Conservation (phyloP, 139 green algal genomes). For the Chlamydomonas schloesseri region DNA sequence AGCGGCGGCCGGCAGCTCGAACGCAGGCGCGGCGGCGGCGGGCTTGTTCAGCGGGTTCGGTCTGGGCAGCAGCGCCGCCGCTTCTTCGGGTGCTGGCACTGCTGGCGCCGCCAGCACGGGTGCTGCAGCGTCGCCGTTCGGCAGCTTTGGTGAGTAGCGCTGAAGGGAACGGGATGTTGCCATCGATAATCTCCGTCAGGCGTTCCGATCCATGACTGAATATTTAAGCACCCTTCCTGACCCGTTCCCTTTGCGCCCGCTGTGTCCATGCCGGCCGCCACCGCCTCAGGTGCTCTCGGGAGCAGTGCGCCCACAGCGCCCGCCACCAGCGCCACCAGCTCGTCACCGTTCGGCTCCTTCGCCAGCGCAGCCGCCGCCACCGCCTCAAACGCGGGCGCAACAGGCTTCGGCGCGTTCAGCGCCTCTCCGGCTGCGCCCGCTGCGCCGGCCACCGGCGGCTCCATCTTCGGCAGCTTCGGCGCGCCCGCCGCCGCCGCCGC, state of each 20-base stretch:
- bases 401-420: constrained; percentile 14
- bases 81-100: neutral
- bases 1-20: neutral
- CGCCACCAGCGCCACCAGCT: neutral
- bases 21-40: neutral
- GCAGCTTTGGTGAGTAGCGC: constrained; percentile 6
- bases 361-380: neutral
- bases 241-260: no score
- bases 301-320: neutral
- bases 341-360: constrained; percentile 11
- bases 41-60: constrained; percentile 11
- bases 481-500: neutral
- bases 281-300: neutral
- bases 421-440: neutral
- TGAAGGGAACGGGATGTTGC: no score
- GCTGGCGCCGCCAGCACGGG: neutral
- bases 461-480: neutral
- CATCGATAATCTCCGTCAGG: no score
- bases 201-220: no score
- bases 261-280: no score
- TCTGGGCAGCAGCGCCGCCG: neutral
- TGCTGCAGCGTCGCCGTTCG: neutral
- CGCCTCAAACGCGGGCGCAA: neutral
- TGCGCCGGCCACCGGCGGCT: neutral
- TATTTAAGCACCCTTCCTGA: no score